Evolutionary conservation across 2,329 filamentous ascomycete species (phyloP), one percentile per base, ranked within the genome.

Genomic region (Pseudogymnoascus sp.): DNA sequence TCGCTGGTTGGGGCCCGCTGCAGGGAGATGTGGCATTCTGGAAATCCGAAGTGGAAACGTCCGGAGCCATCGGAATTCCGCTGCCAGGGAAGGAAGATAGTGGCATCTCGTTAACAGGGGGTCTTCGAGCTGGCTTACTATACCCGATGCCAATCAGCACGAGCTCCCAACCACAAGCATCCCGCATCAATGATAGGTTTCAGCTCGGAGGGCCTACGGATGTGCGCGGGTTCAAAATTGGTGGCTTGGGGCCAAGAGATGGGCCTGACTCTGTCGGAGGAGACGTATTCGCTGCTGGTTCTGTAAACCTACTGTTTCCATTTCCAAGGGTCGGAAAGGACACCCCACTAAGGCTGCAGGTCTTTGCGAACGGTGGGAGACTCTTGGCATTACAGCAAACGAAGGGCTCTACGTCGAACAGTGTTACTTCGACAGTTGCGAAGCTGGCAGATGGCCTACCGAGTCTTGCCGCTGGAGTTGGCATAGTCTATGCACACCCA

Each of bases 191-290:
- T 72, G 94, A 99, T 74, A 91, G 94, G 48, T 99, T 99, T 78
- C 86, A 92, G 71, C 89, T 99, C 33, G 94, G 94, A 44, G 94
- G 94, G 0, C 93, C 94, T 3, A 96, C 92, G 2, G 93, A 96
- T 71, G 90, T 99, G 12, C 90, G 94, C 62, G 94, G 94, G 1
- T 99, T 99, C 81, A 87, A 91, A 63, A 84, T 96, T 21, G 90
- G 88, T 17, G 94, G 94, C 1, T 81, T 99, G 5, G 94, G 94
- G 7, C 92, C 94, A 3, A 88, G 89, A 66, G 93, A 97, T 70
- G 90, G 92, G 1, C 74, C 79, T 15, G 93, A 99, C 75, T 87
- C 92, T 0, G 85, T 96, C 0, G 94, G 94, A 10, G 94, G 94
- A 25, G 94, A 99, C 73, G 78, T 96, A 9, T 97, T 92, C 72